Percentiles rank a stretch among this genome's conserved stretches.
Conservation (phyloP, 345 rosid species). For the Syzygium oleosum region DNA sequence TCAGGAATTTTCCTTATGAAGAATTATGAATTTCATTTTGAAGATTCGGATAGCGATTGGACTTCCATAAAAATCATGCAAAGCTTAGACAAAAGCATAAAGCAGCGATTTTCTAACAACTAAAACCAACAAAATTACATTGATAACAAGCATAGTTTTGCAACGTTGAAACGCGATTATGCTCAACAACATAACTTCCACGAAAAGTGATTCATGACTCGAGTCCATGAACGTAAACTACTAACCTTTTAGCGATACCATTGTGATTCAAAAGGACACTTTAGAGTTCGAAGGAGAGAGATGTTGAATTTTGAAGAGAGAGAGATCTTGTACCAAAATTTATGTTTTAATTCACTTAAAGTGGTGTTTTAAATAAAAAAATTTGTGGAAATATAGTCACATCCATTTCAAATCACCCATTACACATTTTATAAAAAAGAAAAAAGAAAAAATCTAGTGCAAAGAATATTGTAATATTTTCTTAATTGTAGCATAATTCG, state of each 20-base stretch:
- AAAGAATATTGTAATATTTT: not conserved
- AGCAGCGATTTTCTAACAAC: not conserved
- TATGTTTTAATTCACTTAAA: not conserved
- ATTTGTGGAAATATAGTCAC: not conserved
- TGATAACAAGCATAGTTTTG: not conserved
- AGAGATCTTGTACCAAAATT: not conserved
- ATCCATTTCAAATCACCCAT: not conserved
- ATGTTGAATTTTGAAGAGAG: not conserved
- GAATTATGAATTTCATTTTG: not conserved
- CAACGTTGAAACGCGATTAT: not conserved
- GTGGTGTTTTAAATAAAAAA: not conserved
- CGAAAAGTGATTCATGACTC: not conserved
- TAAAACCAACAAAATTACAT: not conserved
- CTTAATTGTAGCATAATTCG: not conserved
- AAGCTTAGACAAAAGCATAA: not conserved
- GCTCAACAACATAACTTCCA: not conserved
- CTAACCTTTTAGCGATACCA: not conserved
- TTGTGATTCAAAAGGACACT: not conserved
- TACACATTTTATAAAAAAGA: not conserved
- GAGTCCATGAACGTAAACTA: not conserved
- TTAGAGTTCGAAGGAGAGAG: not conserved
- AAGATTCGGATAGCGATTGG: not conserved
- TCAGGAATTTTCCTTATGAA: not conserved
- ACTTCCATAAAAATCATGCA: not conserved
- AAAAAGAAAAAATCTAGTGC: not conserved